Percentiles rank a stretch among this genome's conserved stretches.
Conservation (phyloP, 768 basidiomycete species). For the Austroboletus eburneus region DNA sequence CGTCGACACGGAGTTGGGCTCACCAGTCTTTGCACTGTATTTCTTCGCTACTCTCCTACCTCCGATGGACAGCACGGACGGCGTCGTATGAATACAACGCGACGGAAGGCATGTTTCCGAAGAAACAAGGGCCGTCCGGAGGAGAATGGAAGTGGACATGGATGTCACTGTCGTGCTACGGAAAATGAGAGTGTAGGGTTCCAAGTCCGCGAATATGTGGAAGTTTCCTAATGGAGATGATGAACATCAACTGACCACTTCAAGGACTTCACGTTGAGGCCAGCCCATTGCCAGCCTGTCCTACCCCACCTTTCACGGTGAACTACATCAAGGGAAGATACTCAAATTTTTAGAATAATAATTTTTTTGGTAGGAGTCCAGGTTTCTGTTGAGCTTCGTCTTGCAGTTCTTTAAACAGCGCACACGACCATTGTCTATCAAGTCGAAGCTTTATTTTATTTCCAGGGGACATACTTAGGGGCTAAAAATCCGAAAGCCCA, state of each 20-base stretch:
- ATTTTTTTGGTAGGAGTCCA: neutral
- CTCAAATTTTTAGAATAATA: neutral
- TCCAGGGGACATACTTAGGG: too few relatives aligned
- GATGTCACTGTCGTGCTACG: neutral
- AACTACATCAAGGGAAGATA: too few relatives aligned
- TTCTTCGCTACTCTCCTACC: constrained; percentile 15
- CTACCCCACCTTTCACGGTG: neutral
- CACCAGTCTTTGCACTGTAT: constrained; percentile 10
- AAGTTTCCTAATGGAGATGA: constrained; percentile 11
- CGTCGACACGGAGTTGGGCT: constrained; percentile 1
- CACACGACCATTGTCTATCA: neutral
- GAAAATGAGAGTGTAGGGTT: neutral
- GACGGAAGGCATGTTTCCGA: neutral
- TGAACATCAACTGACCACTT: neutral
- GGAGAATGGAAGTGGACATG: constrained; percentile 4
- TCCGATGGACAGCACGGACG: constrained; percentile 5
- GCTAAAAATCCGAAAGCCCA: too few relatives aligned
- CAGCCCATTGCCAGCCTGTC: neutral
- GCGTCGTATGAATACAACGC: constrained; percentile 10
- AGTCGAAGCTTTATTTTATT: neutral
- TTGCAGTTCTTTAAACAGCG: neutral
- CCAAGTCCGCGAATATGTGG: constrained; percentile 7
- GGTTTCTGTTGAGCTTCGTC: neutral
- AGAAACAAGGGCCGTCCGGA: constrained; percentile 4
- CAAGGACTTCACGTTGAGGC: neutral